Evolutionary conservation across 2,329 filamentous ascomycete species (phyloP), one percentile per base, ranked within the genome.

Genomic region (Claviceps sp.): DNA sequence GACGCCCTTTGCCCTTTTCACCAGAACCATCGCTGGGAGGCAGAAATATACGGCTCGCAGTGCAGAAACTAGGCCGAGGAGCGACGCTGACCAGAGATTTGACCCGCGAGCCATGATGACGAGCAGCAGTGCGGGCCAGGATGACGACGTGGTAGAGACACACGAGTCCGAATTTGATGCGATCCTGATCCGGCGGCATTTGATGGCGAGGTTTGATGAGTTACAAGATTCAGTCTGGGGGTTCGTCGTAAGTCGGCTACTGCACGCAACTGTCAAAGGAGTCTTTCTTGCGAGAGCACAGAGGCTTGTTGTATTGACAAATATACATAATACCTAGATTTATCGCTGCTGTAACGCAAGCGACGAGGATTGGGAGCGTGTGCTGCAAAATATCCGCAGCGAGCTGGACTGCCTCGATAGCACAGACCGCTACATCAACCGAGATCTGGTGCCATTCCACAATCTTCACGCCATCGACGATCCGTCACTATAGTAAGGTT

Each of bases 141-240:
- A 1, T 34, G 11, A 38, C 34, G 19, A 10, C 22, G 47, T 17
- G 39, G 26, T 39, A 16, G 37, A n/a, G 38, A 19, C 40, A 24
- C 11, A 24, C 10, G 37, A n/a, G 39, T 24, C 22, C 24, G 40
- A 50, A n/a, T 5, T 50, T n/a, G 48, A 50, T 26, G 42, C 37
- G 34, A 26, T 38, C 24, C 24, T 13, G 19, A 43, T 50, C 26
- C 16, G 37, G 48, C 43, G n/a, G 26, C 42, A 30, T n/a, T 37
- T 43, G 24, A n/a, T 26, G n/a, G 19, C 19, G 19, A 22, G 19
- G 19, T 37, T 39, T 40, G 17, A 3, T 8, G 37, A 37, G 48
- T 43, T 50, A 11, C 26, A 42, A 39, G 48, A 50, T 22, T 50
- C 48, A 5, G 41, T n/a, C 40, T 50, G 48, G 48, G 48, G 48